Percentiles rank a stretch among this genome's conserved stretches.
Conservation (phyloP, 768 basidiomycete species). For the Pleurotus citrinopileatus region DNA sequence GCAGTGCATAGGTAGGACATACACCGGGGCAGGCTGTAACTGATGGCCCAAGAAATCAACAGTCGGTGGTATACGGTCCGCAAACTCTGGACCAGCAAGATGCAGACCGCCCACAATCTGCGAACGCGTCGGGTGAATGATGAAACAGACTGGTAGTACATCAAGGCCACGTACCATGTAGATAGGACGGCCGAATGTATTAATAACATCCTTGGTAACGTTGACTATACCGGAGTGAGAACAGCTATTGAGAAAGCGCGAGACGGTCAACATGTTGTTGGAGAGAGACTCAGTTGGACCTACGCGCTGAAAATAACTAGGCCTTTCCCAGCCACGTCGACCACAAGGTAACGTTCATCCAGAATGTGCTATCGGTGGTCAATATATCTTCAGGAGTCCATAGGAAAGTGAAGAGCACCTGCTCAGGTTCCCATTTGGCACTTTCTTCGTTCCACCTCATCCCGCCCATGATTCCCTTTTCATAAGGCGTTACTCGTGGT, state of each 20-base stretch:
- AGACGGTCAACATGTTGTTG: not conserved
- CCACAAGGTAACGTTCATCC: slow-evolving; percentile 77
- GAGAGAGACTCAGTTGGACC: slow-evolving; percentile 25
- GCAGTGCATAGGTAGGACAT: slow-evolving; percentile 83
- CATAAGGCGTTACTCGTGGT: slow-evolving; percentile 64
- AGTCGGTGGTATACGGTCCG: slow-evolving; percentile 62
- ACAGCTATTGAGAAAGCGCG: slow-evolving; percentile 3
- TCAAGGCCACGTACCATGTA: slow-evolving; percentile 55
- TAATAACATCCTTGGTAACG: slow-evolving; percentile 69
- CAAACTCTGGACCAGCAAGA: slow-evolving; percentile 69
- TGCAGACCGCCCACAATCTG: slow-evolving; percentile 83
- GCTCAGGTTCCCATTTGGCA: slow-evolving; percentile 50
- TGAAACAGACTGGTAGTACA: not conserved
- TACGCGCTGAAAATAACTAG: slow-evolving; percentile 82
- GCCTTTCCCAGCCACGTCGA: slow-evolving; percentile 82
- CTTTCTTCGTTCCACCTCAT: slow-evolving; percentile 53
- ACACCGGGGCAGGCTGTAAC: slow-evolving; percentile 61
- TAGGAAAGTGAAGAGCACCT: slow-evolving; percentile 32
- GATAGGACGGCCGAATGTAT: slow-evolving; percentile 61
- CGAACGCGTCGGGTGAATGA: not conserved
- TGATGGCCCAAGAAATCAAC: slow-evolving; percentile 65
- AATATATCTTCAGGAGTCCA: not conserved
- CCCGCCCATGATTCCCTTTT: slow-evolving; percentile 65
- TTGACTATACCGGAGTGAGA: slow-evolving; percentile 13
- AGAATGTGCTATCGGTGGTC: slow-evolving; percentile 55